Evolutionary conservation across 495 filamentous ascomycete species (phyloP).

Genomic region (Immersiella caudata): DNA sequence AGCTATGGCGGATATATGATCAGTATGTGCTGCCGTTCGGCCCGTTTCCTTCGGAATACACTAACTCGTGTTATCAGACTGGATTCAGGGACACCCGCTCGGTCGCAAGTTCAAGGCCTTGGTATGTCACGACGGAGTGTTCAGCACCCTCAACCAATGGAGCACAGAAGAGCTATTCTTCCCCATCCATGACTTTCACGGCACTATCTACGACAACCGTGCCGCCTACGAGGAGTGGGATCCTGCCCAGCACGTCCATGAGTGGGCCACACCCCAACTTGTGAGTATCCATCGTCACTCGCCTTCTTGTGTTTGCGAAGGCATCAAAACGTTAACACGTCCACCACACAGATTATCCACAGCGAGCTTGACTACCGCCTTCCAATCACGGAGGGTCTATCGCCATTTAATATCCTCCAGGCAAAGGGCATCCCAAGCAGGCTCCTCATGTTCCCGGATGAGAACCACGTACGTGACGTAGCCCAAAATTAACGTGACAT

Average conservation of each 20-base stretch:
- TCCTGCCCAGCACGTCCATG: slow-evolving; percentile 63
- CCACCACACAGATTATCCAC: slow-evolving; percentile 67
- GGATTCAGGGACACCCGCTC: slow-evolving; percentile 70
- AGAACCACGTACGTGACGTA: slow-evolving; percentile 58
- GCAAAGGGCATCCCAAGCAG: slow-evolving; percentile 68
- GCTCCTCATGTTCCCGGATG: slow-evolving; percentile 83
- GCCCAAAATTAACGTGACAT: too few relatives aligned
- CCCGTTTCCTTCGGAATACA: not conserved
- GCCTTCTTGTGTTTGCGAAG: not conserved
- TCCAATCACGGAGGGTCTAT: slow-evolving; percentile 78
- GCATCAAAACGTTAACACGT: not conserved
- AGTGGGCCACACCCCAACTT: slow-evolving; percentile 84
- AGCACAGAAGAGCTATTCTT: slow-evolving; percentile 88
- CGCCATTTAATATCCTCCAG: slow-evolving; percentile 89
- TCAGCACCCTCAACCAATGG: slow-evolving; percentile 74
- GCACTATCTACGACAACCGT: slow-evolving; percentile 72
- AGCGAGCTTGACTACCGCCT: slow-evolving; percentile 90
- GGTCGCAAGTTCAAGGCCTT: slow-evolving; percentile 85
- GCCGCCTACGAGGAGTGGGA: slow-evolving; percentile 82
- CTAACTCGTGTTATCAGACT: slow-evolving; percentile 51
- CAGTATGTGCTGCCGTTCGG: slow-evolving; percentile 44
- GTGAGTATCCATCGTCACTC: slow-evolving; percentile 25
- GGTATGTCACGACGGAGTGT: slow-evolving; percentile 89
- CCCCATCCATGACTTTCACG: slow-evolving; percentile 78
- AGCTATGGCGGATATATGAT: slow-evolving; percentile 90